Evolutionary conservation across 768 basidiomycete species (phyloP), one percentile per base, ranked within the genome.

Genomic region (Leccinellum luteum): DNA sequence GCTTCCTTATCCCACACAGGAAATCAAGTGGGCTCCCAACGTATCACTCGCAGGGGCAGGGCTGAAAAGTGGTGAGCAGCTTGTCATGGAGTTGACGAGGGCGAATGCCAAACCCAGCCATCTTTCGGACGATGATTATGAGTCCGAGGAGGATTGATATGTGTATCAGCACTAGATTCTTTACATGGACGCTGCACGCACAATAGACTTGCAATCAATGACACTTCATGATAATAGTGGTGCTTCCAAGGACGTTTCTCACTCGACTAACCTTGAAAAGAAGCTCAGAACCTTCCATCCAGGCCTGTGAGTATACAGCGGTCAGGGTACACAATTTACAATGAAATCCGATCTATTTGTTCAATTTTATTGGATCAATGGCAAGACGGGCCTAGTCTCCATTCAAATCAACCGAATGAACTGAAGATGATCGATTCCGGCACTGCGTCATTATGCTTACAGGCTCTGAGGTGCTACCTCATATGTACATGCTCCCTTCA

Each of bases 1-100:
- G 35, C 79, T 81, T 2, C 80, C 89, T 10, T 94, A 90, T 64
- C 93, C 93, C 4, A 75, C 88, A 52, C 74, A 73, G 44, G 84
- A 84, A 69, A 79, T 90, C 53, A 76, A 76, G 13, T 90, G 86
- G 79, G 55, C 62, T 44, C 35, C 69, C 0, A 71, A 68, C 25
- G 58, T 65, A 21, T 74, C 64, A 43, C 73, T 90, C 7, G 73
- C 67, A 7, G 78, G 79, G 2, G 77, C 79, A 14, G 76, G 71
- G 15, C 69, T 90, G 50, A 79, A 75, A 59, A 83, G 81, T 17
- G 78, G 78, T 4, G 86, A 86, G 31, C 86, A 88, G 62, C 74
- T 92, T 21, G 84, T 87, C 4, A 81, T 89, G 48, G 85, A 89
- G 66, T 60, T 80, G 59, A 57, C 76, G 7, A 58, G 64, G 15